Evolutionary conservation across 352 stramenopile genomes (phyloP).

Genomic region (Globisporangium ultimum): DNA sequence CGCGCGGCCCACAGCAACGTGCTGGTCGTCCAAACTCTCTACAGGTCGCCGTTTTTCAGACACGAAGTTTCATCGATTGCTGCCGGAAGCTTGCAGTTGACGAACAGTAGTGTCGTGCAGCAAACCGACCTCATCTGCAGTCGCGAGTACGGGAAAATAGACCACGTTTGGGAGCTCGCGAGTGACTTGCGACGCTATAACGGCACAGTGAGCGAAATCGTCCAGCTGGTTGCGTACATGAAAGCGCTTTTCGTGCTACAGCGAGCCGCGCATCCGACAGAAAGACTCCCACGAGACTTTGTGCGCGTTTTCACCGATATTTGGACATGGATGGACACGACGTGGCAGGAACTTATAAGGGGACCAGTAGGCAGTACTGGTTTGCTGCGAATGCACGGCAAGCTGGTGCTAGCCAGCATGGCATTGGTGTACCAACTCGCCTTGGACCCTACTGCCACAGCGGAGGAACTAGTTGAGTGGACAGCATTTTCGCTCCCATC

Average conservation of each 20-base stretch:
- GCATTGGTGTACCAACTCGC: conserved; percentile 18
- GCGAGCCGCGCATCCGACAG: conserved; percentile 4
- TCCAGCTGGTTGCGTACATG: conserved; percentile 29
- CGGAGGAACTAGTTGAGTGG: conserved; percentile 17
- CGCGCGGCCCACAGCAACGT: conserved; percentile 17
- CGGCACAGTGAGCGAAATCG: conserved; percentile 31
- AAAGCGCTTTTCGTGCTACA: conserved; percentile 17
- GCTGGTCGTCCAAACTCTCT: conserved; percentile 18
- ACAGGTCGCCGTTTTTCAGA: conserved; percentile 28
- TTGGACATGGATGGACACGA: conserved; percentile 24
- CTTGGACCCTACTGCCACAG: conserved; percentile 5
- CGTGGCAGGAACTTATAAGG: conserved; percentile 13
- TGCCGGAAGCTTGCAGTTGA: conserved; percentile 1
- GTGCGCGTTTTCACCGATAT: conserved; percentile 18
- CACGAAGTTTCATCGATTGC: neutral
- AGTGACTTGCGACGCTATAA: conserved; percentile 35
- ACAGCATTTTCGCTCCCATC: conserved; percentile 11
- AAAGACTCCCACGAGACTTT: conserved; percentile 6
- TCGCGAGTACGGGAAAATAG: conserved; percentile 24
- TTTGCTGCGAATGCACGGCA: conserved; percentile 11
- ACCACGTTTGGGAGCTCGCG: conserved; percentile 27
- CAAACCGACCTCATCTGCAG: conserved; percentile 25
- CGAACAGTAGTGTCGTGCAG: conserved; percentile 9
- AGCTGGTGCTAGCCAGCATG: conserved; percentile 11
- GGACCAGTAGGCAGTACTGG: neutral